Evolutionary conservation across 2,329 filamentous ascomycete species (phyloP).

Genomic region (Alternaria sp.): DNA sequence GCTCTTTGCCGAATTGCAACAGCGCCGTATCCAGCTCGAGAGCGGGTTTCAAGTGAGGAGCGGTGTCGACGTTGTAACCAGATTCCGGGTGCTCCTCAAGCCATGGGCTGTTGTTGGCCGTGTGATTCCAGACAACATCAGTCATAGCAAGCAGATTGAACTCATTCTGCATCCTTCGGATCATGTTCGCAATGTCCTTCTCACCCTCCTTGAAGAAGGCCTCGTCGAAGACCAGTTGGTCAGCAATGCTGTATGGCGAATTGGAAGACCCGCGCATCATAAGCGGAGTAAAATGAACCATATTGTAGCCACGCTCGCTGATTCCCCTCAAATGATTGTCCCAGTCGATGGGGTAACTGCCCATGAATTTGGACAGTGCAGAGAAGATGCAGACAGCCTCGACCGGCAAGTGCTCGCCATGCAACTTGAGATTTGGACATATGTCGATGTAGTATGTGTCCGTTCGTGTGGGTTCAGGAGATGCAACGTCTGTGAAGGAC

Average conservation of each 20-base stretch:
- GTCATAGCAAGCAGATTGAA: constrained; percentile 88
- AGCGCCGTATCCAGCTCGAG: constrained; percentile 81
- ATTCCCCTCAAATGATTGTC: constrained; percentile 88
- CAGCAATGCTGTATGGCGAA: constrained; percentile 95
- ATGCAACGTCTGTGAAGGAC: constrained; percentile 64
- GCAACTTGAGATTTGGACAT: constrained; percentile 78
- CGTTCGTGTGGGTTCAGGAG: constrained; percentile 70
- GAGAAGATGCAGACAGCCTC: constrained; percentile 92
- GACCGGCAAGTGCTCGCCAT: constrained; percentile 77
- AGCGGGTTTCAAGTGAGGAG: constrained; percentile 73
- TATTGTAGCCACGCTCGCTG: constrained; percentile 92
- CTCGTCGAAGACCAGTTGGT: constrained; percentile 88
- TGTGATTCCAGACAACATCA: constrained; percentile 98
- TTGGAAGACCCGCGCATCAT: constrained; percentile 90
- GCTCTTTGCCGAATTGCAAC: constrained; percentile 68
- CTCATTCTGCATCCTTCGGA: constrained; percentile 82
- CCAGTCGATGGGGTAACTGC: constrained; percentile 88
- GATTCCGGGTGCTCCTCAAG: constrained; percentile 92
- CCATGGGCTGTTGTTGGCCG: constrained; percentile 94
- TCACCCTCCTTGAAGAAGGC: constrained; percentile 85
- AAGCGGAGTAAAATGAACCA: constrained; percentile 97
- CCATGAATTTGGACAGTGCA: constrained; percentile 97
- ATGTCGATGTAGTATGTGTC: constrained; percentile 92
- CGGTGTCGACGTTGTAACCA: constrained; percentile 92
- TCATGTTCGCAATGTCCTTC: constrained; percentile 77